Percentiles rank a stretch among this genome's conserved stretches.
Evolutionary conservation across 2,329 filamentous ascomycete genomes (phyloP).

Genomic region (Trichoderma cornu-damae): DNA sequence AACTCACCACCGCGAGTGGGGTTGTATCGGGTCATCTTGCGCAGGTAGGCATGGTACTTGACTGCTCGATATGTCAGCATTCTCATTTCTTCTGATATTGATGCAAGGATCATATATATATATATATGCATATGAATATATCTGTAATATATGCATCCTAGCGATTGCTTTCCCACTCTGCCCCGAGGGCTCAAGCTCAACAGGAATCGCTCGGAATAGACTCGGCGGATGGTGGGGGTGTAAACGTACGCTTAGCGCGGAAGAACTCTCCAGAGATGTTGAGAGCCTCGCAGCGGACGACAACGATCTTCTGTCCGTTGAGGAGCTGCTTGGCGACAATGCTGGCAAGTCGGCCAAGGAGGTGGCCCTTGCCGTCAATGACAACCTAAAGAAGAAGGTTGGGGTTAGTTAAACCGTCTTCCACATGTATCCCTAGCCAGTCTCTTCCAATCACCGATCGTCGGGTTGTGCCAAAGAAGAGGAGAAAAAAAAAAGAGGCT

Average conservation of each 20-base stretch:
- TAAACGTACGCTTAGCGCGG: constrained; percentile 97
- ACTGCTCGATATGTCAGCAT: constrained; percentile 63
- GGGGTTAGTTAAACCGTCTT: constrained; percentile 23
- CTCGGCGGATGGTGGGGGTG: background rate
- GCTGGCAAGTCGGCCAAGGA: constrained; percentile 96
- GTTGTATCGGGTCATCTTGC: constrained; percentile 99
- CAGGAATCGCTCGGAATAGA: background rate
- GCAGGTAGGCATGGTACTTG: constrained; percentile 99
- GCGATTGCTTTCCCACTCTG: constrained; percentile 7
- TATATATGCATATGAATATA: no score
- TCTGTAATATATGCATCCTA: no score
- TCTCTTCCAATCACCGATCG: background rate
- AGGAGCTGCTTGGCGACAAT: constrained; percentile 99
- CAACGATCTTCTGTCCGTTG: constrained; percentile 97
- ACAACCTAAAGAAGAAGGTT: constrained; percentile 61
- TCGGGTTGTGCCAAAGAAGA: background rate
- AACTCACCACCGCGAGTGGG: constrained; percentile 90
- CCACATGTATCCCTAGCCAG: background rate
- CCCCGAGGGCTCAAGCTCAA: background rate
- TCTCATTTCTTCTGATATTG: background rate
- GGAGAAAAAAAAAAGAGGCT: background rate
- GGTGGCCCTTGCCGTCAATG: constrained; percentile 99
- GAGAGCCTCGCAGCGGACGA: constrained; percentile 97
- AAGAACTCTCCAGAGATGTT: constrained; percentile 99
- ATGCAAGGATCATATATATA: no score